phyloP scores from a whole-genome alignment of 306 rosid species.

The Lathyrus aphaca region DNA sequence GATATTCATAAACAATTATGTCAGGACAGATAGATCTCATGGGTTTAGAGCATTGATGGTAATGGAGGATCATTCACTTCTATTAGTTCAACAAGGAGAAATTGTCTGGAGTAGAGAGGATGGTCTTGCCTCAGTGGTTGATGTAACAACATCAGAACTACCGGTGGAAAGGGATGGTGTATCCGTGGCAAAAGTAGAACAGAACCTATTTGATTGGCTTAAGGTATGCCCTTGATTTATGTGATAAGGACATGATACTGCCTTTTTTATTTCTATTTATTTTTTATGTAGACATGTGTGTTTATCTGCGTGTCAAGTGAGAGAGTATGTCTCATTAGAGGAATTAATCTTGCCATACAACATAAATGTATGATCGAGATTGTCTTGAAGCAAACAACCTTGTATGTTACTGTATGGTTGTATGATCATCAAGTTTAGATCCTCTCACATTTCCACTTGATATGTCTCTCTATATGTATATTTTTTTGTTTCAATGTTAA shows the following conservation, averaged over 20 bases:
- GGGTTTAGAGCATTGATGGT: constrained; percentile 94
- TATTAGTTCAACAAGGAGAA: constrained; percentile 90
- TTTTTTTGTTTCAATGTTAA: constrained; percentile 25
- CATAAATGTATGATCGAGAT: constrained; percentile 1
- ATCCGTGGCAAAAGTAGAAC: constrained; percentile 90
- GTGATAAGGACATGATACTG: constrained; percentile 24
- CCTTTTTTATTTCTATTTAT: background rate
- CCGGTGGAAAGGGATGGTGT: constrained; percentile 89
- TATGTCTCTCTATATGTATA: background rate
- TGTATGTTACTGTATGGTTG: background rate
- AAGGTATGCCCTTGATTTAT: constrained; percentile 58
- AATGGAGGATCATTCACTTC: constrained; percentile 94
- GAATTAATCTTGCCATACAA: constrained; percentile 1
- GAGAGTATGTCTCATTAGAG: background rate
- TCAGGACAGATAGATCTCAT: constrained; percentile 82
- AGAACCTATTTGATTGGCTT: constrained; percentile 93
- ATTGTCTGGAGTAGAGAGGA: constrained; percentile 98
- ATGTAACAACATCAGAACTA: constrained; percentile 80
- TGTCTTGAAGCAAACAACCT: constrained; percentile 9
- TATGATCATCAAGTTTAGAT: constrained; percentile 10
- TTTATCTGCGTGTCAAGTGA: background rate
- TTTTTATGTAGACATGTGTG: background rate
- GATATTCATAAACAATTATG: constrained; percentile 79
- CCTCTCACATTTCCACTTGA: background rate
- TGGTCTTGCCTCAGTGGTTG: constrained; percentile 94